Base-by-base conservation (phyloP, 148 eudicot species). In the Diospyros kaki region DNA sequence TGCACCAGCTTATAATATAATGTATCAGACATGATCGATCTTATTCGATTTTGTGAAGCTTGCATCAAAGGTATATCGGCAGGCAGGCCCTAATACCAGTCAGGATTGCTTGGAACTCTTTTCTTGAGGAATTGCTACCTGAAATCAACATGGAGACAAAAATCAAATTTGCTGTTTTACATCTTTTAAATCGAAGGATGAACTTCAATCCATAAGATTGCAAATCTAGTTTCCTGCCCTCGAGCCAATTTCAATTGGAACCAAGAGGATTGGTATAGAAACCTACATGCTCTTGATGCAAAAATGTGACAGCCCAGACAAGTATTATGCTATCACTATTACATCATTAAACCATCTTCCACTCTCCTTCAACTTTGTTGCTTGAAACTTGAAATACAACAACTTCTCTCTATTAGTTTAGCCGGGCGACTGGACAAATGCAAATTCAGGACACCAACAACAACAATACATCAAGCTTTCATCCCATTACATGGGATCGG, bases 21-120 rank as follows among this genome's bases (percentile, higher is more conserved):
- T 69, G 84, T 78, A 69, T 84, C 84, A 64, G 87, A 84, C 91
- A 88, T 88, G 2, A 48, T 73, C 60, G 65, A 64, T 41, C 42
- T 72, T 68, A 4, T 48, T 10, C 46, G 63, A 68, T 66, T 56
- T 56, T n/a, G 58, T 15, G 59, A 58, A 45, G 67, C 38, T 41
- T 50, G 73, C 51, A 14, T 54, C 58, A 51, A 62, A 50, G 59
- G 39, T 38, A 45, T 64, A 28, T 28, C 28, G 39, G 10, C 69
- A 28, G 28, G 28, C 51, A 13, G 28, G 52, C 69, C 68, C 68
- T 1, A 5, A 62, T 62, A 62, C 9, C n/a, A 39, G 13, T 55
- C 66, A 1, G 50, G 50, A 17, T 58, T 46, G 39, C 50, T 1
- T 14, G 44, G 55, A 44, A 11, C 14, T 63, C 76, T 73, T 44